Evolutionary conservation across 257 asterid species (phyloP).

Genomic region (Echites panduratus): DNA sequence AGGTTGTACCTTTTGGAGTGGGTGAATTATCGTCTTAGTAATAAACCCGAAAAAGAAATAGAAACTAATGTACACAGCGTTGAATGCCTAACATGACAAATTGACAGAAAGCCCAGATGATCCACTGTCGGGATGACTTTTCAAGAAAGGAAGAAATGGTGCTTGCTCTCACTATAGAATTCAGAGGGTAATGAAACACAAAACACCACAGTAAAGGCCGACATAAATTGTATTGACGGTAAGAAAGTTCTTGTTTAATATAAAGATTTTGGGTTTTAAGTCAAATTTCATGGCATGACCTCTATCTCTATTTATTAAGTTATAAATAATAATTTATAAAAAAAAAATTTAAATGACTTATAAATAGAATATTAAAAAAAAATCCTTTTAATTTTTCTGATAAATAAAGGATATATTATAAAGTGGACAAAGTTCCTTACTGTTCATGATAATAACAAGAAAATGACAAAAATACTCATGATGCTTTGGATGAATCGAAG

Average conservation of each 20-base stretch:
- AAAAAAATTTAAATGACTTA: no score
- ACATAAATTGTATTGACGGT: no score
- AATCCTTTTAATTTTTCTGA: no score
- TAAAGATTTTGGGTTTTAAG: no score
- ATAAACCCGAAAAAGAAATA: neutral
- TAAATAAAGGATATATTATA: no score
- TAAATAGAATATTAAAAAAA: no score
- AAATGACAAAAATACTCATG: conserved; percentile 1
- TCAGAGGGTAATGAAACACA: neutral
- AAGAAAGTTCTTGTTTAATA: no score
- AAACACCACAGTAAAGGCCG: neutral
- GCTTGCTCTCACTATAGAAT: neutral
- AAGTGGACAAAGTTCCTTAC: conserved; percentile 1
- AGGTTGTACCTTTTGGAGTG: neutral
- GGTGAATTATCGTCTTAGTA: neutral
- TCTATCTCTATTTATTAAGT: no score
- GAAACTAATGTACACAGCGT: neutral
- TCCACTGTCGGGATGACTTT: neutral
- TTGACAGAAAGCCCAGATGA: neutral
- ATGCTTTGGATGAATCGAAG: neutral
- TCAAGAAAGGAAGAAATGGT: neutral
- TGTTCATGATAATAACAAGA: neutral
- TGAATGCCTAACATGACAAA: conserved; percentile 8
- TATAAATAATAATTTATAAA: no score
- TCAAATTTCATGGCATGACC: no score